Conservation (phyloP, 805 yeast species). For the Candida boleticola region DNA sequence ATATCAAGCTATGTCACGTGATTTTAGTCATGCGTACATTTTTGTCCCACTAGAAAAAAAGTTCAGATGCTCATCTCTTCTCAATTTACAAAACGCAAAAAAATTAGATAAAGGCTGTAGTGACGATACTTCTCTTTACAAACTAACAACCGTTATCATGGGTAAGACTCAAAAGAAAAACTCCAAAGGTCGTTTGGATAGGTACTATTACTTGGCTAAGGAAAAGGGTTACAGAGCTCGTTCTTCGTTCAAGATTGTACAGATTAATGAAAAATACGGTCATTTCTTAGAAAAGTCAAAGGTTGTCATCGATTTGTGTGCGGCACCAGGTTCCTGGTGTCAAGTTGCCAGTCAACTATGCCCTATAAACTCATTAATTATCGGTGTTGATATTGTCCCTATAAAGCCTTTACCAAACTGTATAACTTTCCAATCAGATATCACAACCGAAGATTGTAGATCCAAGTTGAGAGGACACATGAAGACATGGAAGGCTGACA, state of each 20-base stretch:
- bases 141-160: too few species aligned
- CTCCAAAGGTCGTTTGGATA: slow-evolving; percentile 98
- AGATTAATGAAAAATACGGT: slow-evolving; percentile 94
- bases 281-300: slow-evolving; percentile 92
- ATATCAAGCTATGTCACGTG: too few species aligned
- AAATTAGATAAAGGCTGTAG: background rate
- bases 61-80: background rate
- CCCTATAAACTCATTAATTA: slow-evolving; percentile 88
- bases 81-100: background rate
- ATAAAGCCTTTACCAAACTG: slow-evolving; percentile 95
- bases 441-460: slow-evolving; percentile 97
- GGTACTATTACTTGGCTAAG: slow-evolving; percentile 93
- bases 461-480: slow-evolving; percentile 91
- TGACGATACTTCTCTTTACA: too few species aligned
- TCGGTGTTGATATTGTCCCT: slow-evolving; percentile 98
- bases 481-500: slow-evolving; percentile 99
- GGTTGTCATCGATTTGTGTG: slow-evolving; percentile 96
- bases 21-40: background rate
- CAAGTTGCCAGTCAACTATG: slow-evolving; percentile 95
- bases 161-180: slow-evolving; percentile 93
- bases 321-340: slow-evolving; percentile 99
- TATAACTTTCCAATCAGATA: slow-evolving; percentile 93
- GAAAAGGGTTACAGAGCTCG: slow-evolving; percentile 99
- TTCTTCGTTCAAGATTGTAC: slow-evolving; percentile 93
- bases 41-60: too few species aligned